Base-by-base conservation (phyloP, 139 green algal species). In the Eudorina sp. region DNA sequence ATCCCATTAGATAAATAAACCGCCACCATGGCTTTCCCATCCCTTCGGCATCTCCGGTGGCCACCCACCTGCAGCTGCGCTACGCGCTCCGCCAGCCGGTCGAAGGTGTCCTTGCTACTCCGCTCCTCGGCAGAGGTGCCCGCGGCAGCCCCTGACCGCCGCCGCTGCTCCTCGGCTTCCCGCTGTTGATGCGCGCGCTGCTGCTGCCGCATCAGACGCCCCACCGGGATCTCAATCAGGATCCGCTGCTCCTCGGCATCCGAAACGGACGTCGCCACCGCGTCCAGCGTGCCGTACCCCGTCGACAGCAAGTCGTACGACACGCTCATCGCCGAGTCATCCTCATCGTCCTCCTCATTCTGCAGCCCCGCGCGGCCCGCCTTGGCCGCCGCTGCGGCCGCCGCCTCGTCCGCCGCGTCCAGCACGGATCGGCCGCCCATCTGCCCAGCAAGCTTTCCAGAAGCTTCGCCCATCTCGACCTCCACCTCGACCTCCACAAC, bases 21-120 rank as follows among this genome's bases (percentile, higher is more conserved):
- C 62, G 62, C n/a, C 62, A 8, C 62, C 19, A 36, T 14, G 27
- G 25, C 83, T 60, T 51, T 83, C 80, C 1, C 68, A 58, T 34
- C 64, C 16, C 29, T 70, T 53, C 19, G 29, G n/a, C 38, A 45
- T 18, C 7, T 53, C 69, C 40, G 83, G 5, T 5, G 18, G 55
- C 48, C 23, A 36, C 45, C 25, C 86, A 87, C 62, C 77, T 75
- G 88, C 27, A 89, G 81, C 72, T 64, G 53, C 55, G 76, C 53
- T 27, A 84, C 85, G 19, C 74, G 58, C 76, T 85, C 88, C 58
- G 88, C 83, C 51, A 88, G 68, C 34, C 68, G 51, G 83, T 88
- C 83, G 45, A 88, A 88, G 14, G 68, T 84, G 62, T 69, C 86
- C 82, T 86, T 91, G 55, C 58, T 58, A 55, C 23, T 48, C 60